Percentiles rank a stretch among this genome's conserved stretches.
These are phyloP conservation scores for Hirschfeldia incana DNA, from an alignment of 345 rosid genomes.

Conservation along the genomic window DNA sequence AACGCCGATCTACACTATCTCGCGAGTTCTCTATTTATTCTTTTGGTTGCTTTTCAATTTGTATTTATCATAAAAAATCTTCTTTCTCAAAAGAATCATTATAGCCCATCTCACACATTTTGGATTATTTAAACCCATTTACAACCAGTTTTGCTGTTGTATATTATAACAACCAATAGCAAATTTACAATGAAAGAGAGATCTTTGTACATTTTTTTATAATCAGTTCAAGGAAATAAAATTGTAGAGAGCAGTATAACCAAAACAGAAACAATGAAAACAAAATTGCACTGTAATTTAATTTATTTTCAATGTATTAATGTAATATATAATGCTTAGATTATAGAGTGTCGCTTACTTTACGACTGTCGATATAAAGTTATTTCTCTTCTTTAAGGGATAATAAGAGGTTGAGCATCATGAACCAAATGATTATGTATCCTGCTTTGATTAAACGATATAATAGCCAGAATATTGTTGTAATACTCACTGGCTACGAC, in stretches of 20 bases:
- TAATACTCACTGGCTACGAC: slow-evolving; percentile 50
- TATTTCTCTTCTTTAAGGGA: slow-evolving; percentile 40
- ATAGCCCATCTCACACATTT: too few relatives aligned
- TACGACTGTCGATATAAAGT: slow-evolving; percentile 9
- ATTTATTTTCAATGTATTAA: slow-evolving; percentile 16
- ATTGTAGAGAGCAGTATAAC: background rate
- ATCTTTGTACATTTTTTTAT: background rate
- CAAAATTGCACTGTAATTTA: slow-evolving; percentile 8
- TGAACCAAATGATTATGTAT: slow-evolving; percentile 66
- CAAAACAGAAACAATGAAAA: background rate
- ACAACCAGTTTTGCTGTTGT: too few relatives aligned
- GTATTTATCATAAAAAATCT: too few relatives aligned
- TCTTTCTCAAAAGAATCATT: too few relatives aligned
- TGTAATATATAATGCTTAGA: background rate
- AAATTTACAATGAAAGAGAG: background rate
- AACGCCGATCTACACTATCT: too few relatives aligned
- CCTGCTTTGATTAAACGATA: slow-evolving; percentile 69
- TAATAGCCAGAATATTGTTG: slow-evolving; percentile 46
- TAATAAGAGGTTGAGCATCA: slow-evolving; percentile 57
- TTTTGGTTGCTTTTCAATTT: too few relatives aligned
- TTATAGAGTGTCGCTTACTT: slow-evolving; percentile 27
- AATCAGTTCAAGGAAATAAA: background rate
- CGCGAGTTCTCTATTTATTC: too few relatives aligned
- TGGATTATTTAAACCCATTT: too few relatives aligned
- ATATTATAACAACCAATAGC: too few relatives aligned